Evolutionary conservation across 768 basidiomycete species (phyloP), one percentile per base, ranked within the genome.

Genomic region (Mycena rebaudengoi): DNA sequence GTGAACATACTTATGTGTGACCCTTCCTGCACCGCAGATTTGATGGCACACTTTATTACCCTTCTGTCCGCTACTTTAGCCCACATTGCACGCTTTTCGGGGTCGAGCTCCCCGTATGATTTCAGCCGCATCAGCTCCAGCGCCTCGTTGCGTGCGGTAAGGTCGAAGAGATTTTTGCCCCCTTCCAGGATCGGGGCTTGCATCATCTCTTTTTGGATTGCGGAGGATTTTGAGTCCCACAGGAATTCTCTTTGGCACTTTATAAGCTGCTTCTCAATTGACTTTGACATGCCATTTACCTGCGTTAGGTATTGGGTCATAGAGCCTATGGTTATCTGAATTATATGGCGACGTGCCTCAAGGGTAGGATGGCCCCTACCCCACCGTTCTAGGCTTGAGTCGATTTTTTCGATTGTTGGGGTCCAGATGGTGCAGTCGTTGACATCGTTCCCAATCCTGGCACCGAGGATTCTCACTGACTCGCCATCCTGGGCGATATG

Each of bases 271-370:
- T 67, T 56, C 33, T 73, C n/a, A n/a, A 76, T 63, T 0, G 43
- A 12, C n/a, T 65, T 53, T 0, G 79, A 78, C 79, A 82, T 81
- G 0, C 76, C 74, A 63, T 82, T 78, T 0, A 76, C 78, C 41
- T 68, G 44, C 0, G 78, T 71, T 62, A 69, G n/a, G n/a, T 78
- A 82, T 54, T 82, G 80, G 0, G 79, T 79, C 30, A 70, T 67
- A 0, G 77, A 76, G 0, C 75, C 78, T 0, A 78, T 56, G 11
- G 64, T 64, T 68, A 77, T 72, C 23, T 72, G 68, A 1, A 69
- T 48, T 25, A 77, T 70, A 0, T 69, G 61, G 0, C 62, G 23
- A 46, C 69, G 43, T 0, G 77, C 77, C 35, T 77, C 69, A 10
- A 74, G 43, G 0, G 76, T 76, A 0, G 77, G 79, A 48, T 74